Conservation (phyloP, 768 basidiomycete genomes). For the Boletus rubropictus region DNA sequence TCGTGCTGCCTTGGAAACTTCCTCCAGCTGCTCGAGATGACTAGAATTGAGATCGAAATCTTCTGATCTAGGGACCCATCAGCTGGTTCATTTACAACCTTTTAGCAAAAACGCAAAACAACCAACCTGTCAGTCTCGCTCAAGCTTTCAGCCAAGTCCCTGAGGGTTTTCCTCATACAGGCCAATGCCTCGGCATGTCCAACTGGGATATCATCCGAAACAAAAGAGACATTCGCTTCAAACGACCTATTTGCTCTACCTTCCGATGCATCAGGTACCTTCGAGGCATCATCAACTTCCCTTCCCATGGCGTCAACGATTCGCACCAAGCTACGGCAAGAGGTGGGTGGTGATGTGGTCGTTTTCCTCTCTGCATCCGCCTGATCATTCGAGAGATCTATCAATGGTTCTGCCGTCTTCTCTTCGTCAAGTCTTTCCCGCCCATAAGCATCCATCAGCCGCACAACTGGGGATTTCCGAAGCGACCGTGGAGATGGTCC, state of each 20-base stretch:
- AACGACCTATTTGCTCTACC: slow-evolving; percentile 13
- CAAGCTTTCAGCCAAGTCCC: slow-evolving; percentile 50
- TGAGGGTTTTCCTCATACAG: slow-evolving; percentile 54
- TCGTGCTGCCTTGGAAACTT: slow-evolving; percentile 48
- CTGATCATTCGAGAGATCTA: slow-evolving; percentile 5
- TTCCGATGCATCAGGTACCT: slow-evolving; percentile 30
- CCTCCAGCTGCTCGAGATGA: slow-evolving; percentile 47
- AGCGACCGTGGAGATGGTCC: slow-evolving; percentile 30
- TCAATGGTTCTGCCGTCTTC: not conserved
- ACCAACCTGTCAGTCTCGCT: slow-evolving; percentile 53
- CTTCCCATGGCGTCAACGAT: slow-evolving; percentile 68
- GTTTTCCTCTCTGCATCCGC: slow-evolving; percentile 18
- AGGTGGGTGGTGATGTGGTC: slow-evolving; percentile 12
- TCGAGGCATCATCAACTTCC: slow-evolving; percentile 39
- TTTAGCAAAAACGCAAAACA: slow-evolving; percentile 1
- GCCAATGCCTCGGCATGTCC: slow-evolving; percentile 48
- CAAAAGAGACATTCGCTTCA: slow-evolving; percentile 18
- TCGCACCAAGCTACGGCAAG: slow-evolving; percentile 41
- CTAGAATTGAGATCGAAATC: slow-evolving; percentile 35
- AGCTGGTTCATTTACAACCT: slow-evolving; percentile 4
- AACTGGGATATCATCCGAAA: slow-evolving; percentile 20
- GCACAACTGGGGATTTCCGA: slow-evolving; percentile 48
- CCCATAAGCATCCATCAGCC: slow-evolving; percentile 71
- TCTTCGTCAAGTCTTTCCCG: slow-evolving; percentile 34
- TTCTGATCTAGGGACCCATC: slow-evolving; percentile 33